Conservation (phyloP, 495 filamentous ascomycete species). For the Ascodesmis nigricans region DNA sequence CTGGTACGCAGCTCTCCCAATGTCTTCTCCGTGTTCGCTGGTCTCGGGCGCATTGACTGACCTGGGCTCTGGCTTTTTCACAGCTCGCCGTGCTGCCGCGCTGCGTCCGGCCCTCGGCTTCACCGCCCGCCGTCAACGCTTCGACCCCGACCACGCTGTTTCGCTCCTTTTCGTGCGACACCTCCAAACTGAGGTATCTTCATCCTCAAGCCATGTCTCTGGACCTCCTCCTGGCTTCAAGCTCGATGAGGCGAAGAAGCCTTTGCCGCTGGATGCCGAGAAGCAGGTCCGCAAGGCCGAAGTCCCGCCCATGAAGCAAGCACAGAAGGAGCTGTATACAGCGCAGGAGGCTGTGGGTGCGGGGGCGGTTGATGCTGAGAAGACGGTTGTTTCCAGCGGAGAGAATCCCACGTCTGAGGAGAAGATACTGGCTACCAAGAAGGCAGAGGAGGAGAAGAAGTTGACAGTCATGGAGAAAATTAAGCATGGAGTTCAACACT, state of each 20-base stretch:
- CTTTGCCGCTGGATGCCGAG: constrained; percentile 34
- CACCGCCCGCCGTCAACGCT: constrained; percentile 25
- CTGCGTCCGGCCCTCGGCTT: constrained; percentile 22
- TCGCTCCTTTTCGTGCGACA: constrained; percentile 39
- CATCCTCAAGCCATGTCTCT: constrained; percentile 30
- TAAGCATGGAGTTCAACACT: constrained; percentile 78
- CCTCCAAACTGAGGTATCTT: constrained; percentile 49
- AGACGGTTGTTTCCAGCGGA: constrained; percentile 26
- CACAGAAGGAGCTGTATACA: constrained; percentile 18
- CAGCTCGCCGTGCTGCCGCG: constrained; percentile 21
- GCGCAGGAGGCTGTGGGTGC: constrained; percentile 18
- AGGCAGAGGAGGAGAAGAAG: constrained; percentile 64
- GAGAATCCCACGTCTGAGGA: constrained; percentile 33
- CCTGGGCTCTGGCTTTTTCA: not conserved
- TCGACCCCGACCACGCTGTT: constrained; percentile 37
- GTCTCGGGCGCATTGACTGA: constrained; percentile 12
- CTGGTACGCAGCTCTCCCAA: constrained; percentile 17
- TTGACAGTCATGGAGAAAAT: constrained; percentile 76
- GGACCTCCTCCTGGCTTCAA: constrained; percentile 90
- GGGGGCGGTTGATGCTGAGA: constrained; percentile 16
- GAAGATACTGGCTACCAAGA: no score
- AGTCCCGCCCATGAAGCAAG: constrained; percentile 18
- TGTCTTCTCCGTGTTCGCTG: not conserved
- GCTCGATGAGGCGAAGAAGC: constrained; percentile 71
- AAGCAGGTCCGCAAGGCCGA: constrained; percentile 23